Evolutionary conservation across 805 yeast genomes (phyloP).

Genomic region (Metschnikowia koreensis): DNA sequence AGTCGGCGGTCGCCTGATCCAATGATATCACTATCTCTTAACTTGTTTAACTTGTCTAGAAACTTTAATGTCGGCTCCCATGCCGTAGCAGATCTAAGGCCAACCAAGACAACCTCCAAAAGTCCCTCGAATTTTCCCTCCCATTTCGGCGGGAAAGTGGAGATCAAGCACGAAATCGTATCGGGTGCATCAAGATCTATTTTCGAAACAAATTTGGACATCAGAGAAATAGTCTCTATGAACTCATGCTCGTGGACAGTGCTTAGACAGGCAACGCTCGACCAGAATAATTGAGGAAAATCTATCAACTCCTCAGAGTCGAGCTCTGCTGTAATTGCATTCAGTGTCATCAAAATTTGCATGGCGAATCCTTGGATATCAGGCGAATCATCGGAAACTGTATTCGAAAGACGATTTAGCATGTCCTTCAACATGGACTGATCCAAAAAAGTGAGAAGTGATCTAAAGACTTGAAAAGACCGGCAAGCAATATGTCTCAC

Average conservation of each 20-base stretch:
- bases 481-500: conserved; percentile 96
- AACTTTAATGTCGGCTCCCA: conserved; percentile 75
- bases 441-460: conserved; percentile 76
- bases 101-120: conserved; percentile 74
- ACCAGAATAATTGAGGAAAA: conserved; percentile 95
- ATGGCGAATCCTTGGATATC: conserved; percentile 96
- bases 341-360: conserved; percentile 94
- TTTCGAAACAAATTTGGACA: conserved; percentile 80
- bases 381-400: conserved; percentile 81
- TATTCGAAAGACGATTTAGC: conserved; percentile 89
- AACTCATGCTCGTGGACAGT: conserved; percentile 93
- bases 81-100: conserved; percentile 77
- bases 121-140: conserved; percentile 91
- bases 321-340: conserved; percentile 85
- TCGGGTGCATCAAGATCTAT: conserved; percentile 84
- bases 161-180: conserved; percentile 75
- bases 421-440: conserved; percentile 88
- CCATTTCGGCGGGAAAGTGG: conserved; percentile 94
- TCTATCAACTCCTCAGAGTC: conserved; percentile 75
- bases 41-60: conserved; percentile 63
- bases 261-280: conserved; percentile 84
- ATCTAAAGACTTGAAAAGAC: conserved; percentile 89
- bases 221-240: conserved; percentile 78
- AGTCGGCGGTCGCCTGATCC: conserved; percentile 70
- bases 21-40: conserved; percentile 72